Evolutionary conservation across 768 basidiomycete species (phyloP).

Genomic region (Hygrocybe punicea): DNA sequence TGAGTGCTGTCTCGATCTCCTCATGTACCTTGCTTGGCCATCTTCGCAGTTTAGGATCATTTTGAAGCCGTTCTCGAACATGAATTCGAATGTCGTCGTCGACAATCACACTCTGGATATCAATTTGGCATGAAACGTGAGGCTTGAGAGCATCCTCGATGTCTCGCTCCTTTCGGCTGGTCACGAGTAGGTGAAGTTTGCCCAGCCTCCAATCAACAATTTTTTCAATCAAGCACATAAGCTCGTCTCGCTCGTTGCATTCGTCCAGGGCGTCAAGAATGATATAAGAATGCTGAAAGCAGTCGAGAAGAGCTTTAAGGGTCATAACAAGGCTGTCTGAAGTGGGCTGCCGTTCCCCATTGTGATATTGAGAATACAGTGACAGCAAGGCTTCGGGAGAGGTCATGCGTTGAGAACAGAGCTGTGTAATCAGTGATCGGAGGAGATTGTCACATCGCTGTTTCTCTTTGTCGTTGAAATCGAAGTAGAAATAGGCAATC

Average conservation of each 20-base stretch:
- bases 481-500: slow-evolving; percentile 23
- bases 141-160: neutral
- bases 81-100: slow-evolving; percentile 7
- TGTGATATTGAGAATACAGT: neutral
- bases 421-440: slow-evolving; percentile 19
- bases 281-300: slow-evolving; percentile 11
- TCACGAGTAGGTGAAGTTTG: slow-evolving; percentile 10
- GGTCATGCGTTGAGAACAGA: slow-evolving; percentile 7
- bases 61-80: neutral
- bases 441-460: slow-evolving; percentile 10
- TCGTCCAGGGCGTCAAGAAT: slow-evolving; percentile 24
- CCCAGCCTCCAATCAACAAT: neutral
- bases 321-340: slow-evolving; percentile 7
- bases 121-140: neutral
- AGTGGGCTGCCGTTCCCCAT: neutral
- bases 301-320: slow-evolving; percentile 9
- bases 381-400: neutral
- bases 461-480: slow-evolving; percentile 15
- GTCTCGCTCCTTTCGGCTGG: slow-evolving; percentile 17
- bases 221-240: slow-evolving; percentile 9
- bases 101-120: neutral
- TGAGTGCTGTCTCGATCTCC: neutral
- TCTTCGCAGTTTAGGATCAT: neutral
- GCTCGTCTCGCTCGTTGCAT: slow-evolving; percentile 10
- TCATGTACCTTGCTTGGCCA: neutral